Evolutionary conservation across 1,139 yeast genomes (phyloP).

Genomic region (Yamadazyma songkhlaensis): DNA sequence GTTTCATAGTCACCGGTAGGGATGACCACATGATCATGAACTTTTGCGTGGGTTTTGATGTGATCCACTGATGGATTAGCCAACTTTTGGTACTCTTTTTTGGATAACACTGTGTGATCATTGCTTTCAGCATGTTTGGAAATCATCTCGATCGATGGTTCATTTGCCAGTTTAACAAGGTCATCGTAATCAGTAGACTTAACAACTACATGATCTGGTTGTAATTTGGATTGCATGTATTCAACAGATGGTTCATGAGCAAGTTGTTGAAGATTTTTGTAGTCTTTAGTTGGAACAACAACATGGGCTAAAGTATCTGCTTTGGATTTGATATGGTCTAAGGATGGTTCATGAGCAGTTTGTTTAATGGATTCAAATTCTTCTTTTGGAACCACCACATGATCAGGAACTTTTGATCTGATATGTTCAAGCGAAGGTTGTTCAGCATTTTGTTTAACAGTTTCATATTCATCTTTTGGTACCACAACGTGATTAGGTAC

Average conservation of each 20-base stretch:
- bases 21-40: conserved; percentile 11
- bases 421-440: conserved; percentile 30
- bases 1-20: conserved; percentile 10
- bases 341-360: conserved; percentile 21
- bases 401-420: conserved; percentile 20
- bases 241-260: conserved; percentile 17
- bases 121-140: conserved; percentile 15
- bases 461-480: conserved; percentile 9
- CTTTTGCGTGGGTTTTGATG: conserved; percentile 17
- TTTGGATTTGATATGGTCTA: conserved; percentile 20
- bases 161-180: conserved; percentile 19
- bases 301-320: conserved; percentile 14
- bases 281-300: conserved; percentile 7
- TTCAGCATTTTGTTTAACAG: conserved; percentile 13
- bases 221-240: conserved; percentile 20
- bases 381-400: conserved; percentile 3
- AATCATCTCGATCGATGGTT: conserved; percentile 23
- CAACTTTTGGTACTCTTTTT: conserved; percentile 10
- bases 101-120: conserved; percentile 10
- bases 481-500: conserved; percentile 12
- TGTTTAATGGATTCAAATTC: conserved; percentile 8
- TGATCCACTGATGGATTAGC: conserved; percentile 20
- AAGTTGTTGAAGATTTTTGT: conserved; percentile 13
- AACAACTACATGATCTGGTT: conserved; percentile 12
- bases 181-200: conserved; percentile 27